These are phyloP conservation scores for Phoenix dactylifera DNA, from an alignment of 176 grass and related monocot species.

Conservation along the genomic window DNA sequence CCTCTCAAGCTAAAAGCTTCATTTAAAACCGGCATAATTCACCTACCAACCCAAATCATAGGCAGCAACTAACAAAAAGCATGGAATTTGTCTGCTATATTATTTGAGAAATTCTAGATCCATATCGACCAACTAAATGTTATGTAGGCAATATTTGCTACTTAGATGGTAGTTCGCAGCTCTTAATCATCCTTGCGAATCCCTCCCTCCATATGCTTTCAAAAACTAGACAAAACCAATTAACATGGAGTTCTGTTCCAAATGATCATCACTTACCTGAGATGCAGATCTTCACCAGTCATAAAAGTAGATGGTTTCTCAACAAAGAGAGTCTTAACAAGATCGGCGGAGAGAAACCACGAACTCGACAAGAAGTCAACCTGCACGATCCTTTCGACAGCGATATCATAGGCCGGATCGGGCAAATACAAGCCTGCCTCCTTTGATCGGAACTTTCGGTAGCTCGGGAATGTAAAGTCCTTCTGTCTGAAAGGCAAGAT, in stretches of 20 bases:
- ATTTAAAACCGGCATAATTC: no score
- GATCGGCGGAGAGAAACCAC: constrained; percentile 73
- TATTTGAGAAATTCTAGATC: no score
- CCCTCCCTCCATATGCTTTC: background rate
- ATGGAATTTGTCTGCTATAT: no score
- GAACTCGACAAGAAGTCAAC: constrained; percentile 93
- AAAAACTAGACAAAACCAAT: background rate
- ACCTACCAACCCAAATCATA: no score
- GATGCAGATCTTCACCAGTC: constrained; percentile 95
- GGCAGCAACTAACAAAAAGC: no score
- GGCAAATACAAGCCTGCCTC: constrained; percentile 88
- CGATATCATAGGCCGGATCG: constrained; percentile 88
- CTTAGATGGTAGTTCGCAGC: no score
- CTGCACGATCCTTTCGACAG: constrained; percentile 69
- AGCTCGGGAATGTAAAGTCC: constrained; percentile 88
- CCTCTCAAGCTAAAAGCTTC: no score
- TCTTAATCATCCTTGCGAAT: no score
- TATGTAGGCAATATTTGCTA: no score
- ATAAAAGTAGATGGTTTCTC: constrained; percentile 87
- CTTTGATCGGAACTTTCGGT: constrained; percentile 74
- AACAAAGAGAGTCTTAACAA: constrained; percentile 84
- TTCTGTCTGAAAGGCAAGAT: constrained; percentile 85
- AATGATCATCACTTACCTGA: constrained; percentile 32
- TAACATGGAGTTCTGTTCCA: background rate
- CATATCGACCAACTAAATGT: no score